Evolutionary conservation across 768 basidiomycete genomes (phyloP).

Genomic region (Chalciporus piperatus): DNA sequence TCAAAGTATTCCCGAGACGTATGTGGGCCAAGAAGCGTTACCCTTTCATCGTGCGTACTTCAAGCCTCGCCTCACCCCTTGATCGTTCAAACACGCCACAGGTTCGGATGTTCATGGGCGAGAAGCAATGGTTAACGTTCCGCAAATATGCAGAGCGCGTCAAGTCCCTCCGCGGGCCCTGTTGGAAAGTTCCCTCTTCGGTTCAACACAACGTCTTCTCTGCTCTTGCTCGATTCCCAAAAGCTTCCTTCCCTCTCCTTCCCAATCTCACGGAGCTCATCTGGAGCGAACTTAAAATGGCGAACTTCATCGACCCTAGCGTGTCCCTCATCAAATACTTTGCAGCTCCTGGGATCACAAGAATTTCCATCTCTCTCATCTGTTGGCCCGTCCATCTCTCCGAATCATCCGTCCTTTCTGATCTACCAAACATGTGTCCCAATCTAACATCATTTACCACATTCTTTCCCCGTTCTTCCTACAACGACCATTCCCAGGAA

Average conservation of each 20-base stretch:
- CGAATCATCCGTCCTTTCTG: conserved; percentile 19
- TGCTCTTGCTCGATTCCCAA: conserved; percentile 11
- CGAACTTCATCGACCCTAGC: conserved; percentile 19
- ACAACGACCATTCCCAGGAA: conserved; percentile 25
- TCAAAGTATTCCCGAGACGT: conserved; percentile 22
- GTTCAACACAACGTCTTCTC: conserved; percentile 18
- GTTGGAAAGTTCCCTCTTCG: conserved; percentile 13
- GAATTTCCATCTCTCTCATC: conserved; percentile 19
- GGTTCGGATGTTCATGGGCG: conserved; percentile 25
- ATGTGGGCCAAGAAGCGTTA: conserved; percentile 26
- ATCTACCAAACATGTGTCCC: conserved; percentile 21
- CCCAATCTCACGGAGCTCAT: conserved; percentile 24
- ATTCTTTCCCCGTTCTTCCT: conserved; percentile 25
- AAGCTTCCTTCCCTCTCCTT: conserved; percentile 19
- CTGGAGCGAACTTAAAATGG: conserved; percentile 27
- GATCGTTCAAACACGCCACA: background rate
- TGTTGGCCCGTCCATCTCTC: conserved; percentile 26
- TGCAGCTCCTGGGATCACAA: conserved; percentile 17
- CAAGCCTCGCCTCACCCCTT: background rate
- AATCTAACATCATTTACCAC: conserved; percentile 26
- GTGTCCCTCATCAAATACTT: conserved; percentile 26
- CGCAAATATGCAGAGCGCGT: conserved; percentile 25
- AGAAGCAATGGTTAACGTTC: conserved; percentile 27
- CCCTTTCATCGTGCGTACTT: conserved; percentile 18
- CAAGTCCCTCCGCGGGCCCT: conserved; percentile 21